Percentiles rank a stretch among this genome's conserved stretches.
These are phyloP conservation scores for Coniochaeta sp. DNA, from an alignment of 2,329 filamentous ascomycete species.

Conservation along the genomic window DNA sequence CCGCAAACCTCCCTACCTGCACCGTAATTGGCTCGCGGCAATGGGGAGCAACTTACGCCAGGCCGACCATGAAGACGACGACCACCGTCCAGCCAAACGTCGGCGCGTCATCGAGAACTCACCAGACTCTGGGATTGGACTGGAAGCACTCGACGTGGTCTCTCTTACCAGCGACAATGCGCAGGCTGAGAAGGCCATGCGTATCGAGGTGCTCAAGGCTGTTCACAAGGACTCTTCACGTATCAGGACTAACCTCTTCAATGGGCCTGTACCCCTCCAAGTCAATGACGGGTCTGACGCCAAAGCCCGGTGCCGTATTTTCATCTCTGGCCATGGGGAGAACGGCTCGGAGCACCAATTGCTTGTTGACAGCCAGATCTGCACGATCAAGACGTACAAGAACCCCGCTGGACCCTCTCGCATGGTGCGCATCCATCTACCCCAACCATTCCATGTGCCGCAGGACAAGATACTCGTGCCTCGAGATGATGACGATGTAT, in stretches of 20 bases:
- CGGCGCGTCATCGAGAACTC: constrained; percentile 37
- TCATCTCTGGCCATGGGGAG: constrained; percentile 29
- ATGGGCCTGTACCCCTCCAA: constrained; percentile 24
- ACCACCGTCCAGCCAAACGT: constrained; percentile 38
- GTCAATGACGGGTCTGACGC: constrained; percentile 25
- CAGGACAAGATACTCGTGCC: constrained; percentile 43
- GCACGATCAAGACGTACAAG: constrained; percentile 42
- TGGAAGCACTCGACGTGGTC: constrained; percentile 16
- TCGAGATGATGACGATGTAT: constrained; percentile 35
- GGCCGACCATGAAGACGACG: constrained; percentile 29
- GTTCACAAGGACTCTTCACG: constrained; percentile 38
- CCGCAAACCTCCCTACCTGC: constrained; percentile 45
- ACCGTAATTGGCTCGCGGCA: constrained; percentile 44
- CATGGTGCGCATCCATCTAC: constrained; percentile 39
- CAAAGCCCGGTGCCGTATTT: constrained; percentile 34
- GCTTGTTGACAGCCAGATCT: constrained; percentile 46
- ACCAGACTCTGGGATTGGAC: background rate
- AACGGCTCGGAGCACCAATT: constrained; percentile 23
- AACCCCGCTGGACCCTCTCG: constrained; percentile 36
- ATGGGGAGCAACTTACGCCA: constrained; percentile 31
- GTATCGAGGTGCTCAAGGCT: constrained; percentile 46
- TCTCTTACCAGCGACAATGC: constrained; percentile 14
- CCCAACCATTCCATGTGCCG: constrained; percentile 42
- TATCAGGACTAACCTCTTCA: constrained; percentile 26
- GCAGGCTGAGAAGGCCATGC: constrained; percentile 30